phyloP scores from a whole-genome alignment of 345 rosid genomes.

The Euphorbia lathyris region DNA sequence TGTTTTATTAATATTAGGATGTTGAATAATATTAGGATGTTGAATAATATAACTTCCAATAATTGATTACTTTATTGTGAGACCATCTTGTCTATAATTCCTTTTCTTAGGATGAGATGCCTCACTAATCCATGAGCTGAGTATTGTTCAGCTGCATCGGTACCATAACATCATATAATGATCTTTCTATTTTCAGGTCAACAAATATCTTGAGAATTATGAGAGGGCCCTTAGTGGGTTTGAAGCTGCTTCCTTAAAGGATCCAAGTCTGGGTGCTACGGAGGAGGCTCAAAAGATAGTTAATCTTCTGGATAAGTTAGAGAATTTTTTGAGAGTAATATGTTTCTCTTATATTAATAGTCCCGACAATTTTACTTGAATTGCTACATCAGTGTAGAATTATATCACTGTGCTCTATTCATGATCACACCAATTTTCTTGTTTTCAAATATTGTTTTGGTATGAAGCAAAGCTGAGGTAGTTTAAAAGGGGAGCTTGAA shows the following conservation, averaged over 20 bases:
- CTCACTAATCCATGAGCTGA: neutral
- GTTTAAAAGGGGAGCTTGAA: neutral
- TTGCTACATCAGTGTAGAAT: neutral
- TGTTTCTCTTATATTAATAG: neutral
- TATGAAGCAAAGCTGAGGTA: neutral
- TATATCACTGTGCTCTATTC: neutral
- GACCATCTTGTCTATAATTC: neutral
- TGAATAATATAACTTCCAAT: neutral
- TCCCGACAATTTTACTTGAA: neutral
- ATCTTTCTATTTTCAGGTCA: conserved; percentile 44
- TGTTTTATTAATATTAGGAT: neutral
- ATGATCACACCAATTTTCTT: neutral
- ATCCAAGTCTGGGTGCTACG: conserved; percentile 60
- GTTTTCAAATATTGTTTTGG: neutral
- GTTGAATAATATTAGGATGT: neutral
- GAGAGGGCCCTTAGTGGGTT: conserved; percentile 72
- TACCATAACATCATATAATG: conserved; percentile 5
- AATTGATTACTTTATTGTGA: neutral
- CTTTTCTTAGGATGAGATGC: conserved; percentile 5
- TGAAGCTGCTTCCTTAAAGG: conserved; percentile 68
- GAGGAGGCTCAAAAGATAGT: conserved; percentile 58
- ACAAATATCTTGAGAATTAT: conserved; percentile 68
- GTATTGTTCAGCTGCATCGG: conserved; percentile 1
- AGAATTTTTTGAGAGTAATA: conserved; percentile 49
- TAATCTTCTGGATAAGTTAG: conserved; percentile 59